Percentiles rank a stretch among this genome's conserved stretches.
phyloP scores from a whole-genome alignment of 192 early-diverging fungal species.

The Lunasporangiospora selenospora region DNA sequence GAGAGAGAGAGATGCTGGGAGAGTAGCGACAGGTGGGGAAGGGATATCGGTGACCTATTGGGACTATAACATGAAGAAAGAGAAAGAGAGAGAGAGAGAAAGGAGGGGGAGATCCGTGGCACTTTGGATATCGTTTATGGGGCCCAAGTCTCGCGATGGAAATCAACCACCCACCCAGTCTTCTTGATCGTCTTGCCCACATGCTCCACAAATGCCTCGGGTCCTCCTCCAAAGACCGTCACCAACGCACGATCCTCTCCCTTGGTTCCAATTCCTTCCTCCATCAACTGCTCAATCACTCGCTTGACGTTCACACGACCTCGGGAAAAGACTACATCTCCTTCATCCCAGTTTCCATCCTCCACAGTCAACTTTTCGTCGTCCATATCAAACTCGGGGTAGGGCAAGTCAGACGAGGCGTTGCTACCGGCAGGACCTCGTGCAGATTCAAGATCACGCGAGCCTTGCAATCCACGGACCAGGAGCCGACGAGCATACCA shows the following conservation, averaged over 20 bases:
- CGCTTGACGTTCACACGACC: slow-evolving; percentile 38
- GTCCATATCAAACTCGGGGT: slow-evolving; percentile 27
- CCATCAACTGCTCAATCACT: slow-evolving; percentile 28
- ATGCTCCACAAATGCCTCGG: slow-evolving; percentile 43
- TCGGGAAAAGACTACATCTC: slow-evolving; percentile 39
- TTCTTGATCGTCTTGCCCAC: slow-evolving; percentile 18
- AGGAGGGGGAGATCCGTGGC: no score
- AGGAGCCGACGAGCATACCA: slow-evolving; percentile 22
- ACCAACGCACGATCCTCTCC: slow-evolving; percentile 6
- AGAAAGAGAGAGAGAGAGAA: no score
- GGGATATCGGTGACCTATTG: no score
- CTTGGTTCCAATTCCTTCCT: slow-evolving; percentile 4
- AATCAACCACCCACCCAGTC: slow-evolving; percentile 31
- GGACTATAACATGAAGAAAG: no score
- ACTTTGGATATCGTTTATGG: no score
- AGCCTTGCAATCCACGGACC: slow-evolving; percentile 9
- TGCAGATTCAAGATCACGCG: slow-evolving; percentile 21
- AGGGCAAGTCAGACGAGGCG: slow-evolving; percentile 22
- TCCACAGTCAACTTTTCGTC: slow-evolving; percentile 37
- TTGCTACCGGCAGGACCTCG: background rate
- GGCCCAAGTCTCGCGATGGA: slow-evolving; percentile 45
- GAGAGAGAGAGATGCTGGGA: no score
- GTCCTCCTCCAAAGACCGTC: slow-evolving; percentile 42
- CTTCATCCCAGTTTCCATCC: slow-evolving; percentile 48
- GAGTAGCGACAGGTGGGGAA: no score